Conservation (phyloP, 495 filamentous ascomycete species). For the Talaromyces thailandensis region DNA sequence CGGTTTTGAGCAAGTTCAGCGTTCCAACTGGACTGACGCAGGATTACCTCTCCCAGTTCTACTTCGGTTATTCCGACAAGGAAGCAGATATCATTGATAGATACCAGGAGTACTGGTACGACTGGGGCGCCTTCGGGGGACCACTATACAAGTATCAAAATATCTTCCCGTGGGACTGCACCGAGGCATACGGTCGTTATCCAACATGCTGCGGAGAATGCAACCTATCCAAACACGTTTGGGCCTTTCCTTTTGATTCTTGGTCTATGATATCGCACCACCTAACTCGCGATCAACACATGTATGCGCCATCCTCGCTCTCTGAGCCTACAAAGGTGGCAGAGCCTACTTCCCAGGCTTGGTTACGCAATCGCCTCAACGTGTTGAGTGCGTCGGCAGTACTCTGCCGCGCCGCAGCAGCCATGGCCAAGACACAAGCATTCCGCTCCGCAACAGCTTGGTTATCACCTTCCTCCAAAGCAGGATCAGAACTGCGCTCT, state of each 20-base stretch:
- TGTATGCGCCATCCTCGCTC: slow-evolving; percentile 15
- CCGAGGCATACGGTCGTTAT: slow-evolving; percentile 27
- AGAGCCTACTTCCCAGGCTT: slow-evolving; percentile 4
- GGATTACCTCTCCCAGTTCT: slow-evolving; percentile 30
- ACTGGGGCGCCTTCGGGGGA: slow-evolving; percentile 31
- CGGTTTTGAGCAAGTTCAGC: slow-evolving; percentile 20
- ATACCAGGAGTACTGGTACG: slow-evolving; percentile 31
- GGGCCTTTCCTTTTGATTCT: slow-evolving; percentile 36
- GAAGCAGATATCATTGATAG: slow-evolving; percentile 32
- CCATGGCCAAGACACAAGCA: slow-evolving; percentile 18
- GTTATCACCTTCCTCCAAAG: slow-evolving; percentile 7
- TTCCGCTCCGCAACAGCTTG: slow-evolving; percentile 18
- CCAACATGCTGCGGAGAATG: slow-evolving; percentile 24
- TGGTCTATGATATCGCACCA: slow-evolving; percentile 30
- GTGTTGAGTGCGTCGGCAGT: slow-evolving; percentile 20
- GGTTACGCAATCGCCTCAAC: slow-evolving; percentile 21
- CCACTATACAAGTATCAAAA: slow-evolving; percentile 25
- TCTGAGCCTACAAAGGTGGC: neutral
- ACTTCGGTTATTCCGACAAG: slow-evolving; percentile 18
- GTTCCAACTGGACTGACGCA: slow-evolving; percentile 29
- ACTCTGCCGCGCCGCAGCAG: slow-evolving; percentile 19
- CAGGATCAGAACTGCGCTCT: neutral
- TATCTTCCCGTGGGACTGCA: slow-evolving; percentile 38
- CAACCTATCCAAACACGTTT: slow-evolving; percentile 32
- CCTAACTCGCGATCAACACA: slow-evolving; percentile 17